These are phyloP conservation scores for Trypanosoma congolense DNA, from an alignment of 208 protist genomes.

Conservation along the genomic window DNA sequence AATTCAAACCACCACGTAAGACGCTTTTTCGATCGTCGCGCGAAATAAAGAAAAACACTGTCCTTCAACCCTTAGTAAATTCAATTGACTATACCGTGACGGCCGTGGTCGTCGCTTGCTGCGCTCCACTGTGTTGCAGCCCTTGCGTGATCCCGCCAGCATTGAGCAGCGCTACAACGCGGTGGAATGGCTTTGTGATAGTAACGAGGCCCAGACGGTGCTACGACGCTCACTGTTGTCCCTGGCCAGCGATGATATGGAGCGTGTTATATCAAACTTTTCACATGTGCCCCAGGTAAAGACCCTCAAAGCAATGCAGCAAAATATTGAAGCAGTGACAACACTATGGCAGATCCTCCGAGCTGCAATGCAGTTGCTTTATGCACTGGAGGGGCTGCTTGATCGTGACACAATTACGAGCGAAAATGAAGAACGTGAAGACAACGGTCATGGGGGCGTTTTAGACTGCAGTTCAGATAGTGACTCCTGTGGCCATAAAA, in stretches of 20 bases:
- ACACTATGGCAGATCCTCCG: conserved; percentile 20
- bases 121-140: conserved; percentile 66
- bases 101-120: conserved; percentile 68
- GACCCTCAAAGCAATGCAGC: conserved; percentile 22
- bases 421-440: conserved; percentile 1
- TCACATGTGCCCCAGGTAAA: conserved; percentile 22
- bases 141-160: conserved; percentile 48
- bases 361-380: conserved; percentile 4
- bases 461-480: background rate
- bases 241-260: conserved; percentile 19
- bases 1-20: conserved; percentile 6
- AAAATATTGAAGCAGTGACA: conserved; percentile 19
- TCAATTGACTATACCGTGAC: conserved; percentile 63
- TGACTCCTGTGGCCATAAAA: background rate
- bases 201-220: conserved; percentile 23
- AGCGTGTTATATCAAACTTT: conserved; percentile 22
- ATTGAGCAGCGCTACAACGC: conserved; percentile 70
- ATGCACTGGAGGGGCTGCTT: background rate
- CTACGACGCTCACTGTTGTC: conserved; percentile 15
- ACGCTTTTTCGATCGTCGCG: conserved; percentile 18
- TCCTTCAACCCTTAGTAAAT: conserved; percentile 42
- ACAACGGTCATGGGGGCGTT: background rate
- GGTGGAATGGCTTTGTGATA: conserved; percentile 54
- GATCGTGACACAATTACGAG: background rate
- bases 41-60: conserved; percentile 3